Conservation (phyloP, 257 asterid genomes). For the Nicotiana paniculata region DNA sequence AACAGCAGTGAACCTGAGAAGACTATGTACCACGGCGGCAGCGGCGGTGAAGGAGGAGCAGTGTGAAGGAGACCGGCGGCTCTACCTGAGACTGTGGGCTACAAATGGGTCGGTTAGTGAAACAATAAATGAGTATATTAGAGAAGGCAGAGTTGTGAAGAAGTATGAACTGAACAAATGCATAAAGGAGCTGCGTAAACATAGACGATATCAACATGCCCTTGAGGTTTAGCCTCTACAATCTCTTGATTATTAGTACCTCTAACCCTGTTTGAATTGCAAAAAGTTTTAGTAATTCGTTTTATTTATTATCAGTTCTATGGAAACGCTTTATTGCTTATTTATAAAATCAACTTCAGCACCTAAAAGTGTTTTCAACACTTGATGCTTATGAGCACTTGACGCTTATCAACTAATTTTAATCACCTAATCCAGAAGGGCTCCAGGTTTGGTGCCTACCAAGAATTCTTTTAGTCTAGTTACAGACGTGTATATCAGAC, state of each 20-base stretch:
- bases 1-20: conserved; percentile 19
- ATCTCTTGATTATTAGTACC: not conserved
- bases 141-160: conserved; percentile 41
- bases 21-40: conserved; percentile 26
- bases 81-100: conserved; percentile 57
- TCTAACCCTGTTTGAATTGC: not conserved
- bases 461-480: no score
- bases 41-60: conserved; percentile 2
- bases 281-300: no score
- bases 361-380: no score
- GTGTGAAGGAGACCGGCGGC: not conserved
- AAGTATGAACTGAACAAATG: conserved; percentile 46
- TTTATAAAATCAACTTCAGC: no score
- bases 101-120: conserved; percentile 35
- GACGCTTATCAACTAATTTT: no score
- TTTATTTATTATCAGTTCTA: no score
- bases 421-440: no score
- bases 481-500: no score
- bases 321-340: no score
- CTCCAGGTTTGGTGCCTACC: no score
- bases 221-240: conserved; percentile 45
- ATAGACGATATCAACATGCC: conserved; percentile 44
- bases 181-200: conserved; percentile 54
- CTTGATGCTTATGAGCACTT: no score
- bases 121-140: conserved; percentile 46